Base-by-base conservation (phyloP, 768 basidiomycete genomes). In the Lactifluus pinguis region DNA sequence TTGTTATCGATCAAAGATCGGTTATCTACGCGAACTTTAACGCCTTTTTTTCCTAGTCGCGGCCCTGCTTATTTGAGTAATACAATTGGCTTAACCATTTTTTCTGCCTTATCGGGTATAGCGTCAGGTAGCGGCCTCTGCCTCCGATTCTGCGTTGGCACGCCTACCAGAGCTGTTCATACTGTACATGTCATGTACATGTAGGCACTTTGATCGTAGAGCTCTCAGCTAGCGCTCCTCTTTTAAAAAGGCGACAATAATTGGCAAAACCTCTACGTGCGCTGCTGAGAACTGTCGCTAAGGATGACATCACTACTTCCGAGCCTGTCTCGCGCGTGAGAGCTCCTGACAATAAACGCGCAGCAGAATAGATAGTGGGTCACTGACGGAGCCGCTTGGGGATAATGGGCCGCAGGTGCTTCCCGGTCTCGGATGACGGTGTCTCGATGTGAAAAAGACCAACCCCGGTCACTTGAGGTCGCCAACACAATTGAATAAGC, bases 51-150 rank as follows among this genome's bases (percentile, higher is more conserved):
- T 34, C 32, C 32, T 34, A 6, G 32, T 5, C 32, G 5, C 9
- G 32, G 9, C 32, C 9, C 9, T 34, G 32, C 32, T 32, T 11
- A 45, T 45, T 17, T 38, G n/a, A 45, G 50, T 19, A 36, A 49
- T 11, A 55, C 59, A 60, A 60, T 55, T 50, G 50, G 41, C 41
- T 60, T 45, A 60, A 50, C 34, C 15, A 5, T 9, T 34, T 34
- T 34, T 34, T 34, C 32, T 44, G 32, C 39, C 53, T 44, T 30
- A 60, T 55, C 32, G 25, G 60, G 36, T 21, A 60, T 50, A 14
- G 52, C 15, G 42, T 47, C 32, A 44, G 17, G 32, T 36, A 45
- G 10, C 8, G 32, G 32, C 32, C 25, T 6, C 32, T 34, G 32
- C 11, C 51, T 7, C 19, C 2, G 53, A 17, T 54, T 14, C 44